Evolutionary conservation across 2,329 filamentous ascomycete species (phyloP), one percentile per base, ranked within the genome.

Genomic region (Hymenotorrendiella dingleyae): DNA sequence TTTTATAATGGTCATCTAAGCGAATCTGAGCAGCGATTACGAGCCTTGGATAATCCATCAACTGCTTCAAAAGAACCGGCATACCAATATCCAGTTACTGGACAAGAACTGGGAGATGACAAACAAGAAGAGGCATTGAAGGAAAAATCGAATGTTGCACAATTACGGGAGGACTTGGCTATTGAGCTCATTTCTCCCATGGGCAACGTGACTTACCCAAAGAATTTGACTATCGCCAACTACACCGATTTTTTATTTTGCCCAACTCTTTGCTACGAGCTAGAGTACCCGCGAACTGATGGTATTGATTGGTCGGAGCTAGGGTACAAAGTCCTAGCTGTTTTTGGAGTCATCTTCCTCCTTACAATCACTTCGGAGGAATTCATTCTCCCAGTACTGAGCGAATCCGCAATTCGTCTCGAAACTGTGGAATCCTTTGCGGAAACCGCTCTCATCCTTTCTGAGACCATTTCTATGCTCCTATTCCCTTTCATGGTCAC

Each of bases 401-500:
- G 78, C 51, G 85, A 91, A 48, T 86, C 88, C 12, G 72, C 68
- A 0, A 44, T 54, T 8, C 72, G 74, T 6, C 72, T 83, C 39
- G 70, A 74, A 48, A 59, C 61, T 7, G 58, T 61, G 8, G 53
- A 61, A 4, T 60, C 66, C 3, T 53, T 61, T 7, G 67, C 74
- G 2, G 93, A 97, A 49, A 79, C 78, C 43, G 72, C 80, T 3
- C 76, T 98, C 46, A 81, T 96, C 52, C 74, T 98, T 19, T 80
- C 86, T 21, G 93, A 97, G 70, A 89, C 86, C 11, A 90, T 95
- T 60, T 91, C 85, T 44, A 82, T 86, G 72, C 78, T 98, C 14
- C 76, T 98, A 17, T 97, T 96, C 66, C 93, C 93, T 3, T 98
- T 97, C 65, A 96, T 96, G 87, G 75, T 97, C 48, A 94, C 84